Percentiles rank a stretch among this genome's conserved stretches.
phyloP scores from a whole-genome alignment of 2,329 filamentous ascomycete species.

The Trichoderma oligosporum region DNA sequence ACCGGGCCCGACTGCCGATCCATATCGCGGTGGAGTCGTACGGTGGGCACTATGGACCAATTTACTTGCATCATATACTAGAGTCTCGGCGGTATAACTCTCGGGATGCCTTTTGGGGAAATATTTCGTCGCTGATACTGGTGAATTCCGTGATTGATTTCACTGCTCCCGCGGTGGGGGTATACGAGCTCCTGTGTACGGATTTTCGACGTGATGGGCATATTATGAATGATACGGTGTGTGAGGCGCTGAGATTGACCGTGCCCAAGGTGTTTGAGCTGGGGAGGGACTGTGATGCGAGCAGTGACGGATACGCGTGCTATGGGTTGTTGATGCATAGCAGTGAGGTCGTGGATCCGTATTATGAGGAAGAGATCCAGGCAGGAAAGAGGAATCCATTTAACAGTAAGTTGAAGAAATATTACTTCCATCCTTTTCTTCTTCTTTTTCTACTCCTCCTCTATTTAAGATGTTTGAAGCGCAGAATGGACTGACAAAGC shows the following conservation, averaged over 20 bases:
- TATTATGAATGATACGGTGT: conserved; percentile 23
- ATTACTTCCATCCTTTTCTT: too few relatives aligned
- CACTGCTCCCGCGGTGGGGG: conserved; percentile 9
- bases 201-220: neutral
- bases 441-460: too few relatives aligned
- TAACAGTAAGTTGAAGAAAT: conserved; percentile 40
- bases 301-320: conserved; percentile 82
- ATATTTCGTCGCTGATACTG: conserved; percentile 57
- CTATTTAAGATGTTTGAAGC: too few relatives aligned
- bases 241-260: conserved; percentile 33
- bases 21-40: conserved; percentile 45
- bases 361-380: conserved; percentile 38
- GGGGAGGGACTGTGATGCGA: conserved; percentile 67
- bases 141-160: conserved; percentile 22
- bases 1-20: conserved; percentile 36
- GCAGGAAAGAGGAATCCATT: conserved; percentile 40
- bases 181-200: conserved; percentile 23
- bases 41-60: conserved; percentile 38
- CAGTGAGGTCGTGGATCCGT: conserved; percentile 37
- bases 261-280: conserved; percentile 45
- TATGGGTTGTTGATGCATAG: conserved; percentile 35
- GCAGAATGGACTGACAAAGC: too few relatives aligned
- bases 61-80: conserved; percentile 21
- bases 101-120: conserved; percentile 41
- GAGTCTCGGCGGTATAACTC: conserved; percentile 17